Base-by-base conservation (phyloP, 352 stramenopile species). In the Pythium pectinolyticum region DNA sequence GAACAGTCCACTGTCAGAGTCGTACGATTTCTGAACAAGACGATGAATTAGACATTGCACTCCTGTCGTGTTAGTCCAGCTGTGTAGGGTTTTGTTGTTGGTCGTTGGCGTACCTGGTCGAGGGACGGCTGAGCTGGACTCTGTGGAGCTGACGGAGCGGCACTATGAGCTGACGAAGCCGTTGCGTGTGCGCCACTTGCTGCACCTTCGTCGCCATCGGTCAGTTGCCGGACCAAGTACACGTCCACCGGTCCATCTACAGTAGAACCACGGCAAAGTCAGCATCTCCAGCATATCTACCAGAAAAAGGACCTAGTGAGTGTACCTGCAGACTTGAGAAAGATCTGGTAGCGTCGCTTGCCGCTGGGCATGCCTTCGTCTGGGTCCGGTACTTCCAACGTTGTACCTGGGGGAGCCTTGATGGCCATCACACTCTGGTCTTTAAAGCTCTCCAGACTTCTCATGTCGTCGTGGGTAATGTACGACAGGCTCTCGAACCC, bases 401-500 rank as follows among this genome's bases (percentile, higher is more conserved):
- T 97, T 48, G 95, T 98, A 40, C 95, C 94, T 8, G 90, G 76
- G 22, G 95, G 95, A 39, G 94, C 93, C 61, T 95, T 97, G 61
- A 99, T 97, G 20, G 92, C 95, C 86, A 99, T 96, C 19, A 97
- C 89, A 45, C 86, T 95, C 60, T 97, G 88, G 40, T 94, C 85
- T 22, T 75, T 70, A 65, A 95, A 94, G 53, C 83, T 94, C 15
- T 89, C 78, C 56, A 97, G 70, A 24, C 71, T 77, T 45, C 84
- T 72, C 74, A 97, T 96, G 63, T 97, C 91, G 25, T 97, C 81
- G 50, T 96, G 84, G 24, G 89, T 93, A 57, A 94, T 77, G 57
- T 89, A 92, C 63, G 83, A 91, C n/a, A 89, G 75, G 59, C 88
- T 91, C 37, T 92, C 86, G 41, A 88, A 86, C 25, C 78, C 80